These are phyloP conservation scores for Phaeophleospora eucalypticola DNA, from an alignment of 2,329 filamentous ascomycete genomes.

Conservation along the genomic window DNA sequence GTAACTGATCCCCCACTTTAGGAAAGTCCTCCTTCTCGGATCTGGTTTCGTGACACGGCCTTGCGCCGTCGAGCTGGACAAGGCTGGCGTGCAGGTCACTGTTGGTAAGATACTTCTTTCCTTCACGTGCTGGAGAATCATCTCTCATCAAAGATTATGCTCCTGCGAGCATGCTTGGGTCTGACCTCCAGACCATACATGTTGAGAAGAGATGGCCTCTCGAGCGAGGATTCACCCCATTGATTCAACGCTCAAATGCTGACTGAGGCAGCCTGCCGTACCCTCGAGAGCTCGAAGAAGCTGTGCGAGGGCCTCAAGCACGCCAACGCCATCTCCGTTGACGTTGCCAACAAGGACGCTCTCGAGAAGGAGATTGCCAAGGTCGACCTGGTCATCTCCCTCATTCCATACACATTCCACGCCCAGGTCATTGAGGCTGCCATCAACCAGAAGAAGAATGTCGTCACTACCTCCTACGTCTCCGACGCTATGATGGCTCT, in stretches of 20 bases:
- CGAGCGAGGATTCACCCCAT: no score
- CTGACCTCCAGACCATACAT: no score
- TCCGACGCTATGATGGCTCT: conserved; percentile 90
- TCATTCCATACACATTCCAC: conserved; percentile 93
- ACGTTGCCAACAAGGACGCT: conserved; percentile 71
- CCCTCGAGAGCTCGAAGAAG: conserved; percentile 69
- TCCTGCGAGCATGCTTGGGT: no score
- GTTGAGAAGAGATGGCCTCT: no score
- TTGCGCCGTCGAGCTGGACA: conserved; percentile 56
- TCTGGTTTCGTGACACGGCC: conserved; percentile 54
- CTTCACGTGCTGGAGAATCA: no score
- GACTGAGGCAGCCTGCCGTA: conserved; percentile 62
- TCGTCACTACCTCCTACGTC: conserved; percentile 92
- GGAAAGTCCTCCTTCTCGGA: conserved; percentile 48
- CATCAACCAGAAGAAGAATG: conserved; percentile 90
- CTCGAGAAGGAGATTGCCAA: conserved; percentile 78
- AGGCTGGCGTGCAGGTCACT: conserved; percentile 55
- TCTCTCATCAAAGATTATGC: no score
- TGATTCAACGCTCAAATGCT: no score
- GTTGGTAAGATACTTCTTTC: no score
- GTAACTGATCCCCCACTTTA: no score
- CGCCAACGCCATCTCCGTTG: conserved; percentile 73
- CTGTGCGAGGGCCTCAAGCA: conserved; percentile 69
- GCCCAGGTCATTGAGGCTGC: conserved; percentile 86
- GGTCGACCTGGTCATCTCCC: conserved; percentile 50